Evolutionary conservation across 176 grass and related monocot species (phyloP).

Genomic region (sorghum (Sorghum bicolor)): Sorghum_bicolor_NCBIv3 NC_012872.2:65776001-65776500

Average conservation of each 20-base stretch:
- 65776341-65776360: conserved; percentile 29
- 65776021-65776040: conserved; percentile 61
- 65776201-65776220: conserved; percentile 57
- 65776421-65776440: conserved; percentile 44
- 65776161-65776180: conserved; percentile 53
- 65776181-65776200: conserved; percentile 69
- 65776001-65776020: conserved; percentile 47
- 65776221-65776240: conserved; percentile 42
- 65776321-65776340: conserved; percentile 50
- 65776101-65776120: conserved; percentile 43
- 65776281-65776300: conserved; percentile 61
- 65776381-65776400: conserved; percentile 52
- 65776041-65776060: conserved; percentile 64
- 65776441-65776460: conserved; percentile 47
- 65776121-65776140: conserved; percentile 48
- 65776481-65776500: conserved; percentile 56
- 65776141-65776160: conserved; percentile 40
- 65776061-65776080: conserved; percentile 67
- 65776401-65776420: conserved; percentile 48
- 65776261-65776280: conserved; percentile 66
- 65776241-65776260: conserved; percentile 40
- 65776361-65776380: conserved; percentile 34
- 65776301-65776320: conserved; percentile 35
- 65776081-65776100: conserved; percentile 62
- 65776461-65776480: background rate